phyloP scores from a whole-genome alignment of 345 rosid genomes.

The Excoecaria cochinchinensis region DNA sequence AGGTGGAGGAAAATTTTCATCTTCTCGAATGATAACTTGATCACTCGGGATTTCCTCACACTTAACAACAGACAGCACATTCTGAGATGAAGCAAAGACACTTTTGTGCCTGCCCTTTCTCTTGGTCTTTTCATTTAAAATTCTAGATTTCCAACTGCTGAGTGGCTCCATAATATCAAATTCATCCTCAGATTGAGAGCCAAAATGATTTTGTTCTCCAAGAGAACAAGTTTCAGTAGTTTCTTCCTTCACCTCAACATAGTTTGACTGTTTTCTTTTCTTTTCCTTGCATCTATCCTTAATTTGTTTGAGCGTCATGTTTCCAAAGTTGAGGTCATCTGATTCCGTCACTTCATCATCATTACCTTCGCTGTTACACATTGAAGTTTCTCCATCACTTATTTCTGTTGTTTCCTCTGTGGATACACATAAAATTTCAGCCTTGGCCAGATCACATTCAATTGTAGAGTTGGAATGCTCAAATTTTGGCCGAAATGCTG shows the following conservation, averaged over 20 bases:
- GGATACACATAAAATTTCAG: constrained; percentile 19
- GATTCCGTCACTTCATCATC: constrained; percentile 20
- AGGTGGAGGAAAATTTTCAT: constrained; percentile 21
- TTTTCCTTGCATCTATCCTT: constrained; percentile 49
- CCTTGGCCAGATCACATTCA: constrained; percentile 22
- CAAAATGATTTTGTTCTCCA: constrained; percentile 22
- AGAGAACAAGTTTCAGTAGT: constrained; percentile 11
- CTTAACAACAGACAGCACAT: constrained; percentile 16
- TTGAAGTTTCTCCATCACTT: constrained; percentile 25
- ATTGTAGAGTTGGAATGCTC: constrained; percentile 25
- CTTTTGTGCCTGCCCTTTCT: constrained; percentile 28
- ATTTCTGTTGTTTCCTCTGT: constrained; percentile 13
- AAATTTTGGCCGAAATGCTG: constrained; percentile 26
- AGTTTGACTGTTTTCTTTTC: constrained; percentile 46
- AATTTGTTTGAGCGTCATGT: constrained; percentile 53
- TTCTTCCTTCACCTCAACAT: constrained; percentile 19
- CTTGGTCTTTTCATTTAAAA: constrained; percentile 43
- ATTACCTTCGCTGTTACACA: neutral
- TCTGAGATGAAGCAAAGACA: constrained; percentile 21
- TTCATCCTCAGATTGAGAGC: constrained; percentile 33
- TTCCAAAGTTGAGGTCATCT: constrained; percentile 29
- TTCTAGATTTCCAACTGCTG: constrained; percentile 41
- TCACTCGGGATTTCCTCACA: constrained; percentile 13
- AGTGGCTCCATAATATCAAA: constrained; percentile 55
- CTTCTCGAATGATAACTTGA: constrained; percentile 20